A percentile compares a stretch with the other conserved stretches of the same genome.
Evolutionary conservation across 2,329 filamentous ascomycete genomes (phyloP).

Genomic region (Remersonia thermophila): DNA sequence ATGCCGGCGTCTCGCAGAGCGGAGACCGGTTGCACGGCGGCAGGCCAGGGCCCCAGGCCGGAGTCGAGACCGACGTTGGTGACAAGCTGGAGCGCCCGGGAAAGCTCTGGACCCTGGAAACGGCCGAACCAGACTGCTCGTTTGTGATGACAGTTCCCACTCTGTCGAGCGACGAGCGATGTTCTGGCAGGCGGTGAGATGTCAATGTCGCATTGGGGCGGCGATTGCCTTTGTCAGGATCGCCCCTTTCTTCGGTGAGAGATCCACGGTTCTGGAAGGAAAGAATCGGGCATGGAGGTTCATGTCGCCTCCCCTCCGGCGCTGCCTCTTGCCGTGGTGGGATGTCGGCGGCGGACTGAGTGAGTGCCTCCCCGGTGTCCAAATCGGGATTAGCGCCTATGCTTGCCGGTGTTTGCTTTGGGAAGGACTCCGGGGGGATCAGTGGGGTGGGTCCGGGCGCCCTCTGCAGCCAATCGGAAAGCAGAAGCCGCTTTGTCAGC

Average conservation of each 20-base stretch:
- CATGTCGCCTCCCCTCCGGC: too few relatives aligned
- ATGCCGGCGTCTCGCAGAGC: background rate
- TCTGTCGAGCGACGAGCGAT: background rate
- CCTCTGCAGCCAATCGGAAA: constrained; percentile 5
- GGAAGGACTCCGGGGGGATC: constrained; percentile 1
- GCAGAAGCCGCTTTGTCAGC: background rate
- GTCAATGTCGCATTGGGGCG: too few relatives aligned
- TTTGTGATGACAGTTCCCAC: background rate
- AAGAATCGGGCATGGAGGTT: too few relatives aligned
- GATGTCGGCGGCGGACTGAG: too few relatives aligned
- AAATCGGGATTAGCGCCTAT: background rate
- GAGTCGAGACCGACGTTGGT: too few relatives aligned
- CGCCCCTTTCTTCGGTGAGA: too few relatives aligned
- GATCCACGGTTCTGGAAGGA: too few relatives aligned
- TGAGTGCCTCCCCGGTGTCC: background rate
- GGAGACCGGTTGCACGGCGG: background rate
- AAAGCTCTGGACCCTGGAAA: too few relatives aligned
- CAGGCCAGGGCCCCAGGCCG: background rate
- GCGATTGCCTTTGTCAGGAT: background rate
- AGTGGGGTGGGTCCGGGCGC: background rate
- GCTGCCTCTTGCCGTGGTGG: too few relatives aligned
- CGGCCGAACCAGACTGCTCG: too few relatives aligned
- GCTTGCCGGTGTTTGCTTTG: background rate
- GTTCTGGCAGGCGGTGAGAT: background rate
- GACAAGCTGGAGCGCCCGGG: too few relatives aligned